Evolutionary conservation across 495 filamentous ascomycete species (phyloP).

Genomic region (Podospora comata): DNA sequence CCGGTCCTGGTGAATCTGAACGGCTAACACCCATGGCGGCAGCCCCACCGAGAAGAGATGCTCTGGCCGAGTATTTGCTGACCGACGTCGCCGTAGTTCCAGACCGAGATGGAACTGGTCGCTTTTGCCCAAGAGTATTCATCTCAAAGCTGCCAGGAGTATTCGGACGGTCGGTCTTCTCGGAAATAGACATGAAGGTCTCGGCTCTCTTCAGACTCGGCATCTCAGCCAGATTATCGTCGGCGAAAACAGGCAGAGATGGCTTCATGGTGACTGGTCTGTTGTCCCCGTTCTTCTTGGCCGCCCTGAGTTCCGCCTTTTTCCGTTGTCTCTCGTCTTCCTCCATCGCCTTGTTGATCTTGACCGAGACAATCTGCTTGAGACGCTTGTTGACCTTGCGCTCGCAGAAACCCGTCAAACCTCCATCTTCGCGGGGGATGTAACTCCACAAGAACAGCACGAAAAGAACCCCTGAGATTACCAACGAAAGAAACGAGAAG

Average conservation of each 20-base stretch:
- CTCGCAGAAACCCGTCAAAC: conserved; percentile 77
- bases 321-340: conserved; percentile 61
- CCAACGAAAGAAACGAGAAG: conserved; percentile 69
- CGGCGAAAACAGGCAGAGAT: conserved; percentile 49
- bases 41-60: conserved; percentile 57
- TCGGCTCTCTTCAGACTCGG: conserved; percentile 61
- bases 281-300: conserved; percentile 52
- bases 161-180: conserved; percentile 56
- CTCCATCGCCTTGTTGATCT: conserved; percentile 79
- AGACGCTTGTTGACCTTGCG: conserved; percentile 82
- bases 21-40: conserved; percentile 58
- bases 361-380: conserved; percentile 72
- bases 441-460: conserved; percentile 85
- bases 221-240: conserved; percentile 57
- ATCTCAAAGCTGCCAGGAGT: conserved; percentile 52
- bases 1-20: conserved; percentile 43
- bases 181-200: conserved; percentile 63
- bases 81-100: conserved; percentile 34
- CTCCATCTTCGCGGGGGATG: conserved; percentile 75
- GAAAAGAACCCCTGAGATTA: conserved; percentile 72
- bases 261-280: conserved; percentile 57
- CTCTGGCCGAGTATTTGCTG: conserved; percentile 52
- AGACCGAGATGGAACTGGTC: conserved; percentile 40
- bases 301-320: conserved; percentile 56
- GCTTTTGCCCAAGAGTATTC: conserved; percentile 43